Evolutionary conservation across 2,329 filamentous ascomycete species (phyloP), one percentile per base, ranked within the genome.

Genomic region (Fusarium xylarioides): DNA sequence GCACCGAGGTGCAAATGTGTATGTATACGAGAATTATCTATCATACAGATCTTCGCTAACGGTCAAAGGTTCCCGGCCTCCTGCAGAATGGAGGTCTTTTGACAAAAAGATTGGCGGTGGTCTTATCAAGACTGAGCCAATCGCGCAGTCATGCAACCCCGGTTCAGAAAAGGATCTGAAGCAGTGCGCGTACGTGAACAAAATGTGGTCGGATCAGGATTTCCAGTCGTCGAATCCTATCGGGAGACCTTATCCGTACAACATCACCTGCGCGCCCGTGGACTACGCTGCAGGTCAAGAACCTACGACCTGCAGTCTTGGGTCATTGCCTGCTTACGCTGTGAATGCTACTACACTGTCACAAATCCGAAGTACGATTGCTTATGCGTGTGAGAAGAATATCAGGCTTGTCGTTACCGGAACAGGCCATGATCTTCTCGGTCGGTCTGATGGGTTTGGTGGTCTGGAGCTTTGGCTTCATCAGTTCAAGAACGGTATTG

Each of bases 161-260:
- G 70, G 70, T n/a, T 56, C 62, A 9, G 42, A 15, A 2, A 11
- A 73, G 23, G 66, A 73, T 42, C 43, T 73, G 6, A 43, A 60
- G 7, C 54, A 73, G 5, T 73, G 70, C 28, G 66, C 60, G 1
- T 63, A 73, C 21, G 66, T 73, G 21, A 73, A 43, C 19, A 63
- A 70, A 43, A 73, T 73, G 70, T 73, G 70, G 70, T 63, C 70
- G 18, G 70, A 73, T 34, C 70, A 73, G 26, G 61, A 73, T 42
- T 73, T 73, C 12, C 70, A 73, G 21, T 67, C 70, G 0, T 70
- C 66, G 16, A 50, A 73, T 56, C 70, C 70, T 7, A 67, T 73
- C 16, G 70, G 70, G 9, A 73, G 70, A 32, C 65, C 70, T 16
- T 73, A 73, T 49, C 70, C 70, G 6, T 70, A 73, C n/a, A 73